phyloP scores from a whole-genome alignment of 208 protist species.

The Leishmania aethiopica region DNA sequence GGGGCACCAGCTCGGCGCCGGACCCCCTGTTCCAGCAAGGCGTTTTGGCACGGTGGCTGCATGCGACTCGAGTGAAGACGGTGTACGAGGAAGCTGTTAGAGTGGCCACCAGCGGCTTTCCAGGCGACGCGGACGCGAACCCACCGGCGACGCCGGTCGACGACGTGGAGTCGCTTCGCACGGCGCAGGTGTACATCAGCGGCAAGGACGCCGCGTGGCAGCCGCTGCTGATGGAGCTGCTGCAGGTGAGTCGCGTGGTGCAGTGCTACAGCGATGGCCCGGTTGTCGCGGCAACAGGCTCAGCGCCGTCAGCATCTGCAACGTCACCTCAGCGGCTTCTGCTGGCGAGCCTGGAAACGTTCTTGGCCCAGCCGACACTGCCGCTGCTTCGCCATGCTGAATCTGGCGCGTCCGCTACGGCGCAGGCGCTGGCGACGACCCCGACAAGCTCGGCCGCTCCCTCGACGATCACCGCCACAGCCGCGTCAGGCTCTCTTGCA shows the following conservation, averaged over 20 bases:
- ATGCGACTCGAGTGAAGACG: conserved; percentile 9
- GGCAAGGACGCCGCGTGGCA: conserved; percentile 80
- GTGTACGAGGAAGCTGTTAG: conserved; percentile 21
- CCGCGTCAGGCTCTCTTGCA: not conserved
- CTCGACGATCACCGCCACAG: not conserved
- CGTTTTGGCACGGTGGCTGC: conserved; percentile 7
- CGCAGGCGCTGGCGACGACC: not conserved
- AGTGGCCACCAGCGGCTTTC: not conserved
- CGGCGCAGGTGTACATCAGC: conserved; percentile 57
- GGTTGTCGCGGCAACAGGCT: not conserved
- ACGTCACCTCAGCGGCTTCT: conserved; percentile 33
- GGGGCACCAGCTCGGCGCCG: not conserved
- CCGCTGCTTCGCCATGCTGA: conserved; percentile 9
- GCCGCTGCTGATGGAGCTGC: conserved; percentile 65
- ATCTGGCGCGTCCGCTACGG: not conserved
- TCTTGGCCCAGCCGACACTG: conserved; percentile 30
- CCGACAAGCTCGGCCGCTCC: not conserved
- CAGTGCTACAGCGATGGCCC: conserved; percentile 73
- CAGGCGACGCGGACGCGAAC: not conserved
- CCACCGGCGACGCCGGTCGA: conserved; percentile 21
- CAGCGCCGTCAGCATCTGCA: conserved; percentile 1
- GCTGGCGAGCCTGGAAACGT: conserved; percentile 37
- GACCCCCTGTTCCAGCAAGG: conserved; percentile 19
- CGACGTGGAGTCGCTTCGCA: conserved; percentile 43
- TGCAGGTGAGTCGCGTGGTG: conserved; percentile 61